Conservation (phyloP, 257 asterid species). For the Solanum infundibuliforme region DNA sequence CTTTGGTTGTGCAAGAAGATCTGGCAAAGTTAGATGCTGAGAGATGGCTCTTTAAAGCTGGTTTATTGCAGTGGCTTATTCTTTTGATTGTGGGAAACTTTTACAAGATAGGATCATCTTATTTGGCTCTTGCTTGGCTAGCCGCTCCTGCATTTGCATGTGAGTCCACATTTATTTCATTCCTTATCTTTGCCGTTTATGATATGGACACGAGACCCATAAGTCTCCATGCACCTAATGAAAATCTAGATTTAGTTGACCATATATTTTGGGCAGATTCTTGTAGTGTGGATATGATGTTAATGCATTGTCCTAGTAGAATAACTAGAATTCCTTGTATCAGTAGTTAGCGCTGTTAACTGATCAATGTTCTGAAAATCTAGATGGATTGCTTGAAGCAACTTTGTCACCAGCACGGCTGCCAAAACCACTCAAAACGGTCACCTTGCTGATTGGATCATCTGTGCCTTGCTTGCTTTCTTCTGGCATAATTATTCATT, state of each 20-base stretch:
- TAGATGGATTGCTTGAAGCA: constrained; percentile 98
- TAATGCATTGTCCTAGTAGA: neutral
- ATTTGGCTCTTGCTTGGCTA: constrained; percentile 81
- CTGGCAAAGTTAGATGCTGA: constrained; percentile 87
- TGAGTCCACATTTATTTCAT: constrained; percentile 32
- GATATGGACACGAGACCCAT: neutral
- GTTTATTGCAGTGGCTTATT: constrained; percentile 74
- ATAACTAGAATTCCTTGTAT: neutral
- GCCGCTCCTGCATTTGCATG: constrained; percentile 92
- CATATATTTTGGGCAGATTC: neutral
- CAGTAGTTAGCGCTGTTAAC: neutral
- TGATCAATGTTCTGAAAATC: constrained; percentile 23
- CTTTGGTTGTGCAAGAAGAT: constrained; percentile 32
- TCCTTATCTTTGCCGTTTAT: neutral
- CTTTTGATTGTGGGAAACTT: constrained; percentile 59
- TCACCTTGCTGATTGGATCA: constrained; percentile 64
- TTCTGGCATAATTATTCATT: constrained; percentile 66
- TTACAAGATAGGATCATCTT: constrained; percentile 63
- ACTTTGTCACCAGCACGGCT: constrained; percentile 78
- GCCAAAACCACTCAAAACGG: constrained; percentile 82
- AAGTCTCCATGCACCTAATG: neutral
- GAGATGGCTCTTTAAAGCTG: constrained; percentile 90
- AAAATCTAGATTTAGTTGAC: neutral
- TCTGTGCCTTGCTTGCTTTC: constrained; percentile 62
- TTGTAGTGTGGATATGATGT: neutral